Conservation (phyloP, 108 stramenopile genomes). For the Cyclotella atomus region DNA sequence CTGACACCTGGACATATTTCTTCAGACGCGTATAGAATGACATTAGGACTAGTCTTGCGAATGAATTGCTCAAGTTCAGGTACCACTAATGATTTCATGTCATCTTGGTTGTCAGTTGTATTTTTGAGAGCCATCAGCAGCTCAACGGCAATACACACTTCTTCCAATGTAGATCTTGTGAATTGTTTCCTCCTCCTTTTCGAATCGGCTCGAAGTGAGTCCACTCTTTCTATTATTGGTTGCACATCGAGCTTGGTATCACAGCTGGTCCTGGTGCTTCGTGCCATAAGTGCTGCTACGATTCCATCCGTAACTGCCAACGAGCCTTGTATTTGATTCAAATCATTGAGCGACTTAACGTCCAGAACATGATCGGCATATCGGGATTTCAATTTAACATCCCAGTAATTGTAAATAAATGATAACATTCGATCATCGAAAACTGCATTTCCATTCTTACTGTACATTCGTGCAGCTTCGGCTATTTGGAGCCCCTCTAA, state of each 20-base stretch:
- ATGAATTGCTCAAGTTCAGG: slow-evolving; percentile 34
- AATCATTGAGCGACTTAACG: slow-evolving; percentile 1
- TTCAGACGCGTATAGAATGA: slow-evolving; percentile 32
- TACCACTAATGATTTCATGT: slow-evolving; percentile 6
- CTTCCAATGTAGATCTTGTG: slow-evolving; percentile 2
- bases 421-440: slow-evolving; percentile 50
- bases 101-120: not conserved
- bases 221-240: slow-evolving; percentile 8
- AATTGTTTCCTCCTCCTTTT: slow-evolving; percentile 3
- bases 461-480: slow-evolving; percentile 10
- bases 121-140: slow-evolving; percentile 37
- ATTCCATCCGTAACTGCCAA: slow-evolving; percentile 34
- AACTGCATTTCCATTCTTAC: slow-evolving; percentile 28
- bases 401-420: slow-evolving; percentile 53
- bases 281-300: slow-evolving; percentile 20
- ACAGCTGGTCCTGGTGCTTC: not conserved
- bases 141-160: slow-evolving; percentile 33
- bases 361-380: slow-evolving; percentile 41
- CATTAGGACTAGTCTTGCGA: slow-evolving; percentile 17
- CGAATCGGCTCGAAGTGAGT: slow-evolving; percentile 16
- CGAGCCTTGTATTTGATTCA: slow-evolving; percentile 27
- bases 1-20: slow-evolving; percentile 43
- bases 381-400: slow-evolving; percentile 16
- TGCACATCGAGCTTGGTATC: not conserved
- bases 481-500: slow-evolving; percentile 29